Conservation (phyloP, 1,284 basidiomycete species). For the Pseudozyma tsukubaensis region DNA sequence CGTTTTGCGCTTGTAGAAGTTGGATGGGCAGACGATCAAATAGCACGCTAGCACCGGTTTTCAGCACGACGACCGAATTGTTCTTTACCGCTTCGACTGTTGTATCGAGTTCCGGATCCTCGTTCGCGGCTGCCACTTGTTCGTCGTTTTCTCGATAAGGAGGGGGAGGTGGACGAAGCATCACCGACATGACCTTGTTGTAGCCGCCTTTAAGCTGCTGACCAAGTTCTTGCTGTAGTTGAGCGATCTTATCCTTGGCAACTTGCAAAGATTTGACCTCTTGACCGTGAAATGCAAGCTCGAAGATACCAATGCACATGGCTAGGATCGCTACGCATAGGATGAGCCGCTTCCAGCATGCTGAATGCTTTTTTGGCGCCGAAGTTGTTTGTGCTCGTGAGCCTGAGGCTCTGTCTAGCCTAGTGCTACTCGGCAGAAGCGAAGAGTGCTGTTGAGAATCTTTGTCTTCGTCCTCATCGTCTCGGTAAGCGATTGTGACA, state of each 20-base stretch:
- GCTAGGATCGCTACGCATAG: slow-evolving; percentile 11
- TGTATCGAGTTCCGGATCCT: neutral
- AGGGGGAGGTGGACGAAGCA: neutral
- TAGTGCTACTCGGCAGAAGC: slow-evolving; percentile 6
- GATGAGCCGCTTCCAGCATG: slow-evolving; percentile 8
- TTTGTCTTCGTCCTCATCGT: slow-evolving; percentile 15
- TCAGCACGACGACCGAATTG: slow-evolving; percentile 32
- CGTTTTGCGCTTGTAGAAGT: slow-evolving; percentile 19
- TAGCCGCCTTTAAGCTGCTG: slow-evolving; percentile 7
- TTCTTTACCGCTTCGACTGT: slow-evolving; percentile 12
- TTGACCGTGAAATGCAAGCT: slow-evolving; percentile 24
- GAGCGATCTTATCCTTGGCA: slow-evolving; percentile 8
- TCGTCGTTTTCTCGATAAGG: neutral
- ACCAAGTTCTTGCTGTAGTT: slow-evolving; percentile 16
- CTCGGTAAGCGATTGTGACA: slow-evolving; percentile 20
- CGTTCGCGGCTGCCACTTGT: no score
- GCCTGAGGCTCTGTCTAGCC: neutral
- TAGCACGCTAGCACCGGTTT: slow-evolving; percentile 31
- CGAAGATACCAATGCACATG: slow-evolving; percentile 22
- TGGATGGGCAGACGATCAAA: slow-evolving; percentile 39
- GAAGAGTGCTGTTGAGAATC: slow-evolving; percentile 6
- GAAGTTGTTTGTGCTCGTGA: no score
- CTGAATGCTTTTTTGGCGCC: neutral
- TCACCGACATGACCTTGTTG: slow-evolving; percentile 8
- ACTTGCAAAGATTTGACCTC: slow-evolving; percentile 28